phyloP scores from a whole-genome alignment of 2,329 filamentous ascomycete genomes.

The Xylariaceae sp. region DNA sequence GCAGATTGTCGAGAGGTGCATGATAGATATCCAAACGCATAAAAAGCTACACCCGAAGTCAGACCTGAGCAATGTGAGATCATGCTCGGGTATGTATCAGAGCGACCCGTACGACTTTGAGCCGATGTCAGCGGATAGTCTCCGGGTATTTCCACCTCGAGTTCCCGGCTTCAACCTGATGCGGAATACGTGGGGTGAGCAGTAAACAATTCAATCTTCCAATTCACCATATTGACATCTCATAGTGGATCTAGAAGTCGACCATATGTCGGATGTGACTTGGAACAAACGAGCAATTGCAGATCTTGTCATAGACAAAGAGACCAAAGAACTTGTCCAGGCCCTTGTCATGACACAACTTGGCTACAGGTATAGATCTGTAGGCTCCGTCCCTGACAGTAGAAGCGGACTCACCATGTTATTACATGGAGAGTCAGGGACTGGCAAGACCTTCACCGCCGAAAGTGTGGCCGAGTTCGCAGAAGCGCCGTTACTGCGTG shows the following conservation, averaged over 20 bases:
- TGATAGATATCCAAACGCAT: neutral
- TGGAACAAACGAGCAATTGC: slow-evolving; percentile 2
- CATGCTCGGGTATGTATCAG: neutral
- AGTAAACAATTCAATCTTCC: neutral
- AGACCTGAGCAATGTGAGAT: neutral
- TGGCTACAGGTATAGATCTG: neutral
- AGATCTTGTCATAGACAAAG: neutral
- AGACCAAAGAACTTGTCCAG: slow-evolving; percentile 4
- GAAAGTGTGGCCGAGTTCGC: slow-evolving; percentile 14
- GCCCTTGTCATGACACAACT: neutral
- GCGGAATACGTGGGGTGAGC: neutral
- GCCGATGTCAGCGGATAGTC: neutral
- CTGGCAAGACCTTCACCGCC: slow-evolving; percentile 11
- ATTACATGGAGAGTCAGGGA: slow-evolving; percentile 7
- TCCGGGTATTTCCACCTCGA: neutral
- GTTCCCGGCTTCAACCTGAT: neutral
- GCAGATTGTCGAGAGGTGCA: neutral
- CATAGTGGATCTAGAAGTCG: neutral
- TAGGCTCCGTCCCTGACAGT: slow-evolving; percentile 8
- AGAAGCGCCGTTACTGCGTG: slow-evolving; percentile 6
- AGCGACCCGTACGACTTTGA: neutral
- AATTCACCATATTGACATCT: neutral
- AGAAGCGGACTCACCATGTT: slow-evolving; percentile 7
- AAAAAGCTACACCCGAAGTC: neutral
- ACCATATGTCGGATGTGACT: neutral